phyloP scores from a whole-genome alignment of 2,329 filamentous ascomycete species.

The Huntiella abstrusa region DNA sequence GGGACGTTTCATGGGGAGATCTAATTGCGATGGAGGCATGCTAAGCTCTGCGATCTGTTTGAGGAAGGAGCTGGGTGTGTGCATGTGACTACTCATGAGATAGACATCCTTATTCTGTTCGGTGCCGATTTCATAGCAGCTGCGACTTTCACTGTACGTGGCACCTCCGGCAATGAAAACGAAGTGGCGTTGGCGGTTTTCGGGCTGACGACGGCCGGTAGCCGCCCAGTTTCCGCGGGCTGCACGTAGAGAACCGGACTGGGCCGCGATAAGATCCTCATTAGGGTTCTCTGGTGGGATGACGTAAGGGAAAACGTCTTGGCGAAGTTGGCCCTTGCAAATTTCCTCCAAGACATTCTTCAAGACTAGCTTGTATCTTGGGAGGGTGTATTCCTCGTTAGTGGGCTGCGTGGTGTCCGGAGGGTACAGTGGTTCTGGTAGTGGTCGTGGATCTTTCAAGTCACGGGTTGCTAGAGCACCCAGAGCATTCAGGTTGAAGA shows the following conservation, averaged over 20 bases:
- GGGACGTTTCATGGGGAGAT: constrained; percentile 64
- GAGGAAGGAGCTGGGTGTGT: constrained; percentile 66
- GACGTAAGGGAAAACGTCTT: constrained; percentile 49
- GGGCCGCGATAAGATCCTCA: constrained; percentile 34
- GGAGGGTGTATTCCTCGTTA: constrained; percentile 67
- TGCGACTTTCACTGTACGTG: constrained; percentile 75
- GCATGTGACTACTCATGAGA: constrained; percentile 79
- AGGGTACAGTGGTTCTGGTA: constrained; percentile 50
- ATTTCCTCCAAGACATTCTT: constrained; percentile 69
- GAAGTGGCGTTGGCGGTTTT: constrained; percentile 78
- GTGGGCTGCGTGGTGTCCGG: constrained; percentile 22
- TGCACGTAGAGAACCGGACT: constrained; percentile 63
- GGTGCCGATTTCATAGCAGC: constrained; percentile 72
- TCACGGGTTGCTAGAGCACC: constrained; percentile 50
- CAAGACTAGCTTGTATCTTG: constrained; percentile 64
- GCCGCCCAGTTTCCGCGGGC: constrained; percentile 94
- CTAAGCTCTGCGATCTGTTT: constrained; percentile 68
- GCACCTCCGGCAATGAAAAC: constrained; percentile 92
- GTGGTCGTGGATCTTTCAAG: constrained; percentile 58
- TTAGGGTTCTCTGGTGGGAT: constrained; percentile 48
- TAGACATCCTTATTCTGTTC: constrained; percentile 64
- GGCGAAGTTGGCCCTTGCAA: constrained; percentile 47
- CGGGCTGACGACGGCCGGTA: constrained; percentile 48
- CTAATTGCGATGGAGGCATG: constrained; percentile 53
- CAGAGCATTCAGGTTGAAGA: constrained; percentile 64